phyloP scores from a whole-genome alignment of 768 basidiomycete species.

The Baorangia bicolor region DNA sequence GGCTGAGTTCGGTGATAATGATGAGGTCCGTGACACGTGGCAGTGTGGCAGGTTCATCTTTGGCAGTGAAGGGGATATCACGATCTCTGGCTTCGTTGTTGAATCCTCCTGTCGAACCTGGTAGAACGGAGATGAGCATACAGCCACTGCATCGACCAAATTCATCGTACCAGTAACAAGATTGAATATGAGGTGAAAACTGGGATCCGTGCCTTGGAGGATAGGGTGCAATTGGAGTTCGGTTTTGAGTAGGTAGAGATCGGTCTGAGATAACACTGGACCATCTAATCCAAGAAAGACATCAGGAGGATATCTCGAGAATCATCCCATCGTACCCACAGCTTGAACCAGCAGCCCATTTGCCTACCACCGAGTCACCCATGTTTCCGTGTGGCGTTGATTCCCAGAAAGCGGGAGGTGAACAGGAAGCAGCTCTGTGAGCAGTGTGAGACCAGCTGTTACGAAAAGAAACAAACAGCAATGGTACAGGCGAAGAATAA shows the following conservation, averaged over 20 bases:
- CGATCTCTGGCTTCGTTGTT: constrained; percentile 58
- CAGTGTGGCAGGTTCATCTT: constrained; percentile 68
- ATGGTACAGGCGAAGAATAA: background rate
- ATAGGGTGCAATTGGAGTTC: constrained; percentile 75
- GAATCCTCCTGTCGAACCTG: constrained; percentile 63
- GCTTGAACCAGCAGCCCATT: constrained; percentile 37
- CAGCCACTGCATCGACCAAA: background rate
- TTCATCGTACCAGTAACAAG: constrained; percentile 55
- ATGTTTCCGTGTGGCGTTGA: constrained; percentile 14
- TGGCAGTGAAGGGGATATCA: constrained; percentile 51
- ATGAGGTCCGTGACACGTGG: constrained; percentile 61
- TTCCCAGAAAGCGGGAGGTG: background rate
- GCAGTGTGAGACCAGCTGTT: background rate
- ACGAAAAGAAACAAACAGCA: background rate
- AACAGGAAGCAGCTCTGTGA: background rate
- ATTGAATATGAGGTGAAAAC: constrained; percentile 71
- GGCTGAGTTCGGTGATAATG: constrained; percentile 58
- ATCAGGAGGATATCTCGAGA: background rate
- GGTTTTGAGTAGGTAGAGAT: constrained; percentile 73
- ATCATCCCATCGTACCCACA: constrained; percentile 27
- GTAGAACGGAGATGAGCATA: background rate
- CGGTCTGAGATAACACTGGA: constrained; percentile 75
- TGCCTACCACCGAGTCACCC: constrained; percentile 31
- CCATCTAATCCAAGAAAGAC: constrained; percentile 50
- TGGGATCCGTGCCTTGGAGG: constrained; percentile 46